A percentile compares a stretch with the other conserved stretches of the same genome.
Evolutionary conservation across 148 eudicot species (phyloP).

Genomic region (Rhododendron mucronatum): DNA sequence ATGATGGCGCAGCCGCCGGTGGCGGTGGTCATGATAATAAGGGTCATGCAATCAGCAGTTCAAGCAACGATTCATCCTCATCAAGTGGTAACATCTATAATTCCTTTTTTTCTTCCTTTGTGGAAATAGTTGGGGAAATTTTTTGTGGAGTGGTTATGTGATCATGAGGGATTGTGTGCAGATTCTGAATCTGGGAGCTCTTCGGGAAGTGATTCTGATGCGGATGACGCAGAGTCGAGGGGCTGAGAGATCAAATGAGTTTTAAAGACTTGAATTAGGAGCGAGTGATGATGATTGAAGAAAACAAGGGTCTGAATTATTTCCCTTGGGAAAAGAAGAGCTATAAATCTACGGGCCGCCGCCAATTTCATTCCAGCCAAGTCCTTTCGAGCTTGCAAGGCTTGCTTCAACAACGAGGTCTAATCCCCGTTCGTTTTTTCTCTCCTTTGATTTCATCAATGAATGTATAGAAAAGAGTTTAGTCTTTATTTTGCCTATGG

Average conservation of each 20-base stretch:
- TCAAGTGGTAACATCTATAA: no score
- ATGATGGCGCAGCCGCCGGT: no score
- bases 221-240: slow-evolving; percentile 65
- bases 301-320: background rate
- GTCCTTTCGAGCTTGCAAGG: slow-evolving; percentile 73
- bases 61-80: no score
- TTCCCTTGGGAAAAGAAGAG: slow-evolving; percentile 30
- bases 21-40: no score
- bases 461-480: no score
- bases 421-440: background rate
- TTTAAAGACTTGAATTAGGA: background rate
- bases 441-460: background rate
- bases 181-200: slow-evolving; percentile 78
- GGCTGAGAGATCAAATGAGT: background rate
- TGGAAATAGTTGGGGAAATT: no score
- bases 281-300: background rate
- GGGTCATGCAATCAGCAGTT: no score
- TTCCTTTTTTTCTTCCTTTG: no score
- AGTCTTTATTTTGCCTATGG: background rate
- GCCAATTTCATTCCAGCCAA: slow-evolving; percentile 86
- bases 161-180: slow-evolving; percentile 19
- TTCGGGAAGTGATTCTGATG: slow-evolving; percentile 39
- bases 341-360: slow-evolving; percentile 65
- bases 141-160: background rate
- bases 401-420: slow-evolving; percentile 79